A percentile compares a stretch with the other conserved stretches of the same genome.
phyloP scores from a whole-genome alignment of 108 stramenopile species.

The Cyclotella kingstonii region DNA sequence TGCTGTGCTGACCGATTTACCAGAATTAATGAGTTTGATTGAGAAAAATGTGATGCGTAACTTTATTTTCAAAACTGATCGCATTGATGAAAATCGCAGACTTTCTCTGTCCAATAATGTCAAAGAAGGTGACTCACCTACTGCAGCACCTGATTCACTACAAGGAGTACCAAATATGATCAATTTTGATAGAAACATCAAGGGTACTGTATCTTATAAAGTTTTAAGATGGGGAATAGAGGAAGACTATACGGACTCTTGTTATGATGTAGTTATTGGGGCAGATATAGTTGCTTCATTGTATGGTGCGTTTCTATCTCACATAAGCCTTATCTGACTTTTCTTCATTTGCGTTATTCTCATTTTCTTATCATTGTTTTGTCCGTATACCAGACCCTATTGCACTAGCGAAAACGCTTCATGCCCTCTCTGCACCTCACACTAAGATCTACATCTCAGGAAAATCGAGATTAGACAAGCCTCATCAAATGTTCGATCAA shows the following conservation, averaged over 20 bases:
- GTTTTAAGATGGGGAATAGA: constrained; percentile 66
- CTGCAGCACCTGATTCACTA: neutral
- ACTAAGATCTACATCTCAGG: constrained; percentile 62
- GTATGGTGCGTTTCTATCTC: constrained; percentile 34
- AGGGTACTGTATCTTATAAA: constrained; percentile 17
- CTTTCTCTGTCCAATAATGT: too few species aligned
- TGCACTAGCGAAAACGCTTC: constrained; percentile 65
- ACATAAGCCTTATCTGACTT: too few species aligned
- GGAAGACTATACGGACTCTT: constrained; percentile 23
- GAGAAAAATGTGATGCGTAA: constrained; percentile 49
- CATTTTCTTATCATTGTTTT: too few species aligned
- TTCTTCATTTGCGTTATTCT: too few species aligned
- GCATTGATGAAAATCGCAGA: neutral
- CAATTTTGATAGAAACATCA: too few species aligned
- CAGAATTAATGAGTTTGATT: constrained; percentile 58
- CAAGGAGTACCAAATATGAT: too few species aligned
- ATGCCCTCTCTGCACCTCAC: constrained; percentile 48
- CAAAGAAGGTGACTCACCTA: neutral
- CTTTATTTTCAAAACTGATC: constrained; percentile 5
- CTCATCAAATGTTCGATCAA: constrained; percentile 55
- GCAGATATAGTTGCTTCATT: constrained; percentile 80
- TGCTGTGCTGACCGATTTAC: constrained; percentile 72
- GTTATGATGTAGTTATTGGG: constrained; percentile 73
- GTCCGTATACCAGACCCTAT: constrained; percentile 46
- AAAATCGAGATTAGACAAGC: constrained; percentile 55